Percentiles rank a stretch among this genome's conserved stretches.
Evolutionary conservation across 805 yeast genomes (phyloP).

Genomic region (Starmerella floricola): DNA sequence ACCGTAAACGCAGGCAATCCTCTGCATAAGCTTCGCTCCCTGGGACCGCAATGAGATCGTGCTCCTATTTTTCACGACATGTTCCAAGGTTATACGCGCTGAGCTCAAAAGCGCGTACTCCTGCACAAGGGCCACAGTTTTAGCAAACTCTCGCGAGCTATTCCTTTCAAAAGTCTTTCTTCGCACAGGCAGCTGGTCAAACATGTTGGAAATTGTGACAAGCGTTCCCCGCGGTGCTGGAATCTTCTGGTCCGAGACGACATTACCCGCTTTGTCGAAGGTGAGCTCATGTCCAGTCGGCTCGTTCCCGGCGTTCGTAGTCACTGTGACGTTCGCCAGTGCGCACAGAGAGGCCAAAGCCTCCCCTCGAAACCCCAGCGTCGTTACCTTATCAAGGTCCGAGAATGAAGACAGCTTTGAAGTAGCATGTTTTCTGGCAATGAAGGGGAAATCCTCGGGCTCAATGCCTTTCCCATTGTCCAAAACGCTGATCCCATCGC

Average conservation of each 20-base stretch:
- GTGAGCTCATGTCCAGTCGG: slow-evolving; percentile 49
- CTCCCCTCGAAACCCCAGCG: slow-evolving; percentile 66
- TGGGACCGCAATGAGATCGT: slow-evolving; percentile 31
- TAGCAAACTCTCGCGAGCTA: slow-evolving; percentile 56
- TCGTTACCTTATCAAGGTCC: slow-evolving; percentile 32
- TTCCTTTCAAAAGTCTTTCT: slow-evolving; percentile 59
- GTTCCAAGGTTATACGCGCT: slow-evolving; percentile 49
- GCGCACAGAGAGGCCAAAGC: slow-evolving; percentile 47
- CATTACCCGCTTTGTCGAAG: slow-evolving; percentile 44
- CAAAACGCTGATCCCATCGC: slow-evolving; percentile 52
- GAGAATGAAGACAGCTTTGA: slow-evolving; percentile 38
- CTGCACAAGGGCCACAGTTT: slow-evolving; percentile 51
- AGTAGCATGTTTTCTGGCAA: slow-evolving; percentile 43
- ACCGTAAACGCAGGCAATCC: slow-evolving; percentile 61
- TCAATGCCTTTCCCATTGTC: slow-evolving; percentile 69
- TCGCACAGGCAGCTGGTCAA: slow-evolving; percentile 69
- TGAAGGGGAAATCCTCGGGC: slow-evolving; percentile 34
- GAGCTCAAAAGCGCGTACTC: slow-evolving; percentile 53
- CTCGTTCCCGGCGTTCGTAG: slow-evolving; percentile 34
- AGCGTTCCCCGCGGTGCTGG: slow-evolving; percentile 62
- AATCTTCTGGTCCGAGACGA: slow-evolving; percentile 30
- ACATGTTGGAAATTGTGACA: slow-evolving; percentile 46
- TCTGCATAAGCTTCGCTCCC: slow-evolving; percentile 37
- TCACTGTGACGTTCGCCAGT: slow-evolving; percentile 36
- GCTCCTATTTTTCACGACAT: slow-evolving; percentile 29